These are phyloP conservation scores for Clarireedia paspali DNA, from an alignment of 2,329 filamentous ascomycete species.

Conservation along the genomic window DNA sequence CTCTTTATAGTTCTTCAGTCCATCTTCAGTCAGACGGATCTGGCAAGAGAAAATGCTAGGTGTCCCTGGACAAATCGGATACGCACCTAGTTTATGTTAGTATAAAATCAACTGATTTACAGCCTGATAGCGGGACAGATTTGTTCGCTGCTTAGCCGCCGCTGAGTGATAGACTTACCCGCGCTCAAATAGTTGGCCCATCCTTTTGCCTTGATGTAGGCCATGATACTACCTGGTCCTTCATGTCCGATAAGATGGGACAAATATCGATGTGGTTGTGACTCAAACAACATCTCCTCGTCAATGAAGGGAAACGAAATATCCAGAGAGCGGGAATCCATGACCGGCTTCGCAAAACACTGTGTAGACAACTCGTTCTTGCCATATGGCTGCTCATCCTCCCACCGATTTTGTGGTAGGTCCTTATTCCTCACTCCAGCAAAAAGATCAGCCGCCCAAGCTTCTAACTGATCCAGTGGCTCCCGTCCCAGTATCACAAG, in stretches of 20 bases:
- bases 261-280: conserved; percentile 62
- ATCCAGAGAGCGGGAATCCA: conserved; percentile 59
- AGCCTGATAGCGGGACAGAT: too few relatives aligned
- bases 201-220: conserved; percentile 64
- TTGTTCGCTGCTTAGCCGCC: too few relatives aligned
- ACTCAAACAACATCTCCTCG: conserved; percentile 59
- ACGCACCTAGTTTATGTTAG: conserved; percentile 37
- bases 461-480: conserved; percentile 57
- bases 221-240: conserved; percentile 65
- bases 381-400: conserved; percentile 51
- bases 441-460: conserved; percentile 63
- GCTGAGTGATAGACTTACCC: conserved; percentile 16
- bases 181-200: conserved; percentile 63
- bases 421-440: conserved; percentile 61
- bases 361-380: conserved; percentile 54
- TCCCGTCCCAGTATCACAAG: conserved; percentile 62
- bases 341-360: conserved; percentile 65
- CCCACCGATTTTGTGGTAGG: conserved; percentile 57
- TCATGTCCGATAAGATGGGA: conserved; percentile 69
- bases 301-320: conserved; percentile 63
- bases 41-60: conserved; percentile 59
- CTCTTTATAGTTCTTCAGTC: conserved; percentile 48
- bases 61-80: conserved; percentile 54
- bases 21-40: conserved; percentile 60
- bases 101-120: background rate